These are phyloP conservation scores for Naumovozyma baii DNA, from an alignment of 805 yeast genomes.

Conservation along the genomic window DNA sequence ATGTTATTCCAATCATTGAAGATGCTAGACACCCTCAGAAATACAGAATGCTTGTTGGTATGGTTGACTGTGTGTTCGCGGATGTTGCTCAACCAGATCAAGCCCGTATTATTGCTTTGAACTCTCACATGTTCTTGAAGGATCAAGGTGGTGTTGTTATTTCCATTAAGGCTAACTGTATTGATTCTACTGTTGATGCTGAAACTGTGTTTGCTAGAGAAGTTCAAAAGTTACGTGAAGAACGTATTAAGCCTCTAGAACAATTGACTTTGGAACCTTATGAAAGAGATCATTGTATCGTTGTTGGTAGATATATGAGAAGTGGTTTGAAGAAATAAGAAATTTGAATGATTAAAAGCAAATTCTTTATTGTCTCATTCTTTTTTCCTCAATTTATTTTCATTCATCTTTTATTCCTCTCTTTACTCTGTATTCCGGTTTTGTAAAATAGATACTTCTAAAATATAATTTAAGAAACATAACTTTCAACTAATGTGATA, in stretches of 20 bases:
- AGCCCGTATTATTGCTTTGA: conserved; percentile 98
- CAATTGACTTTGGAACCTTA: conserved; percentile 98
- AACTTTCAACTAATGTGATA: not conserved
- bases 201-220: conserved; percentile 99
- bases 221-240: conserved; percentile 97
- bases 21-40: conserved; percentile 99
- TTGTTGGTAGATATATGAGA: conserved; percentile 93
- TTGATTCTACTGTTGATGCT: conserved; percentile 98
- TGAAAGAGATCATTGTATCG: conserved; percentile 99
- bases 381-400: not conserved
- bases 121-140: conserved; percentile 95
- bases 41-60: conserved; percentile 96
- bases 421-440: conserved; percentile 1
- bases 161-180: conserved; percentile 99
- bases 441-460: conserved; percentile 1
- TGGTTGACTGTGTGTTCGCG: conserved; percentile 98
- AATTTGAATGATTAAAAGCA: not conserved
- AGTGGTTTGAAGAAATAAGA: conserved; percentile 46
- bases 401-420: not conserved
- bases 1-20: conserved; percentile 96
- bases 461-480: not conserved
- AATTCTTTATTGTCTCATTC: not conserved
- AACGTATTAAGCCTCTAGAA: conserved; percentile 95
- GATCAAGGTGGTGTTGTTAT: conserved; percentile 98
- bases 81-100: conserved; percentile 99